Conservation (phyloP, 78 protist genomes). For the Dictyostelium capitatum region DNA sequence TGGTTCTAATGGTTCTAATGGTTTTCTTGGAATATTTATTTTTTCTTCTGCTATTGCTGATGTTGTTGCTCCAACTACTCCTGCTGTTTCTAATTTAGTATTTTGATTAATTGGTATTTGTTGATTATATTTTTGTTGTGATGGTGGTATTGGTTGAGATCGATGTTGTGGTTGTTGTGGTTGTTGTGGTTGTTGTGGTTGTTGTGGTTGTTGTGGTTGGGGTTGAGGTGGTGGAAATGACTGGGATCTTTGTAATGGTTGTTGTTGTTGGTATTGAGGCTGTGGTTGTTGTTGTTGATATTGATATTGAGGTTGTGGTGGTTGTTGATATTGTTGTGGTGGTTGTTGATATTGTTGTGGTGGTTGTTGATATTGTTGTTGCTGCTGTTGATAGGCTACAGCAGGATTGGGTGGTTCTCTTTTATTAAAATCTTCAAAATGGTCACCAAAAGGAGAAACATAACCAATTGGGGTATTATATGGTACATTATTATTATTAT, state of each 20-base stretch:
- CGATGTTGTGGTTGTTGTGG: neutral
- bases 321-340: neutral
- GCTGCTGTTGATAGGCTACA: neutral
- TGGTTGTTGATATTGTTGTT: slow-evolving; percentile 6
- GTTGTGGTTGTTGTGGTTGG: neutral
- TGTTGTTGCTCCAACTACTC: neutral
- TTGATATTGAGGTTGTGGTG: neutral
- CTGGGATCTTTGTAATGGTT: neutral
- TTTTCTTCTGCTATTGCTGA: neutral
- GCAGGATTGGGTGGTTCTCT: neutral
- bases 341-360: neutral
- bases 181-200: neutral
- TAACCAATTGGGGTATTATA: neutral
- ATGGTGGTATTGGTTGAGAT: neutral
- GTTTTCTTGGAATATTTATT: neutral
- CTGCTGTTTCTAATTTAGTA: neutral
- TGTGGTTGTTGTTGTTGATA: neutral
- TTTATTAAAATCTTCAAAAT: neutral
- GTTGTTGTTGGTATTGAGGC: neutral
- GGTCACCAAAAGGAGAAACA: neutral
- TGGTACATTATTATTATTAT: neutral
- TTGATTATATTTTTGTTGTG: neutral
- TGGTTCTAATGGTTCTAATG: slow-evolving; percentile 8
- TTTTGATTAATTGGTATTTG: neutral
- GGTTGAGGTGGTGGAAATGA: neutral